phyloP scores from a whole-genome alignment of 495 filamentous ascomycete genomes.

The Talaromyces proteolyticus region DNA sequence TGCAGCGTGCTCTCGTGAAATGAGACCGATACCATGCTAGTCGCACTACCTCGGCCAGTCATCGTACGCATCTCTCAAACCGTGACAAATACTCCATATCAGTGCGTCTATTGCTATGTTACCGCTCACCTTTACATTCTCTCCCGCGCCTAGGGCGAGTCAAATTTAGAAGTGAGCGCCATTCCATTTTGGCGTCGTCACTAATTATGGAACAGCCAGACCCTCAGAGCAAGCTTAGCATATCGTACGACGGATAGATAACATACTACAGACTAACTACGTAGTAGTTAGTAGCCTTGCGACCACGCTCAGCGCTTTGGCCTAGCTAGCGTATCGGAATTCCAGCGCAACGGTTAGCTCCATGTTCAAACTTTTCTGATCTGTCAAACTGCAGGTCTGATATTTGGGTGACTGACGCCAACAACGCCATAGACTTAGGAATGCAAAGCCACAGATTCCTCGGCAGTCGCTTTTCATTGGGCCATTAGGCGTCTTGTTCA shows the following conservation, averaged over 20 bases:
- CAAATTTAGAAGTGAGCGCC: neutral
- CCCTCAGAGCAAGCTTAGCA: too few species aligned
- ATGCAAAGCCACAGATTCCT: constrained; percentile 4
- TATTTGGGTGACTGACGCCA: constrained; percentile 1
- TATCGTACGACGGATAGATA: too few species aligned
- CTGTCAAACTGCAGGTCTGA: constrained; percentile 6
- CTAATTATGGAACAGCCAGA: too few species aligned
- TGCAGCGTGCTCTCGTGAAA: neutral
- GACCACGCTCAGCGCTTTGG: neutral
- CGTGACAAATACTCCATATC: neutral
- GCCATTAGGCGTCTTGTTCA: neutral
- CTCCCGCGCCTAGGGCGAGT: neutral
- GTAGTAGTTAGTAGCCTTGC: too few species aligned
- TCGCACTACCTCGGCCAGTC: neutral
- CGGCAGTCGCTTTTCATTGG: neutral
- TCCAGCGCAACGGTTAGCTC: constrained; percentile 2
- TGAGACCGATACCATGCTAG: neutral
- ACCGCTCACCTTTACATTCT: neutral
- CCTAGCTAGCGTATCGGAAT: neutral
- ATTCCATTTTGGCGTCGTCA: neutral
- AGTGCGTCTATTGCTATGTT: neutral
- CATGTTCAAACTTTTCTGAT: constrained; percentile 1
- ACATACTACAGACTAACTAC: too few species aligned
- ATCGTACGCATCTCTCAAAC: neutral
- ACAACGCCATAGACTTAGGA: constrained; percentile 2